phyloP scores from a whole-genome alignment of 2,329 filamentous ascomycete species.

The Penicillium hordei region DNA sequence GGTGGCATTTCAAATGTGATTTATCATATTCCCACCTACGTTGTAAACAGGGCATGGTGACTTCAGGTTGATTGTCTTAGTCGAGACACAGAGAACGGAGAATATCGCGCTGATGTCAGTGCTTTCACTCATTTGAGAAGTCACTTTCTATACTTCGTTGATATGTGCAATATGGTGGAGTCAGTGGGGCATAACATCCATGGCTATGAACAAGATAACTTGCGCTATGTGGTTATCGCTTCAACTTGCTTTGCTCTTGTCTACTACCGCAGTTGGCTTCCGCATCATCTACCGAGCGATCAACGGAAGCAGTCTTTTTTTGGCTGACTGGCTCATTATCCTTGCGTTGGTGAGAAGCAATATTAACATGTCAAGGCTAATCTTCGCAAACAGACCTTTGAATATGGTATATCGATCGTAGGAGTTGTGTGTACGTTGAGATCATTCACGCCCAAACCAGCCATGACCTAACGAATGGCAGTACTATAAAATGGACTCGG shows the following conservation, averaged over 20 bases:
- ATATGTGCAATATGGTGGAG: slow-evolving; percentile 9
- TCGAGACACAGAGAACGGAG: background rate
- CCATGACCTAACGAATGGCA: slow-evolving; percentile 2
- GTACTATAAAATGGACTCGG: slow-evolving; percentile 27
- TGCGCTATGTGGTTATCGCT: slow-evolving; percentile 30
- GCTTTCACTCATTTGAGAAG: background rate
- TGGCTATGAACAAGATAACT: slow-evolving; percentile 24
- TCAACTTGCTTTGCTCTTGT: slow-evolving; percentile 27
- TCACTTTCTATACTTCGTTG: background rate
- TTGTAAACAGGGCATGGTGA: background rate
- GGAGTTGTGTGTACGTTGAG: slow-evolving; percentile 24
- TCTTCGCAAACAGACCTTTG: slow-evolving; percentile 15
- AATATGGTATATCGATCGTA: slow-evolving; percentile 26
- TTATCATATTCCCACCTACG: background rate
- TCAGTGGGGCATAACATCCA: background rate
- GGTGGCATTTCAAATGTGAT: background rate
- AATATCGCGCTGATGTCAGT: background rate
- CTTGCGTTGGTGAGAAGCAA: slow-evolving; percentile 13
- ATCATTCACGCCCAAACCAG: background rate
- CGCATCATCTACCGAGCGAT: slow-evolving; percentile 23
- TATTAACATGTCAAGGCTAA: background rate
- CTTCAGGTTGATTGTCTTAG: background rate
- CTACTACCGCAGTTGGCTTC: slow-evolving; percentile 22
- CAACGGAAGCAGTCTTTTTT: slow-evolving; percentile 15
- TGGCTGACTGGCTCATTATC: slow-evolving; percentile 15